phyloP scores from a whole-genome alignment of 768 basidiomycete species.

The Auricularia cornea region DNA sequence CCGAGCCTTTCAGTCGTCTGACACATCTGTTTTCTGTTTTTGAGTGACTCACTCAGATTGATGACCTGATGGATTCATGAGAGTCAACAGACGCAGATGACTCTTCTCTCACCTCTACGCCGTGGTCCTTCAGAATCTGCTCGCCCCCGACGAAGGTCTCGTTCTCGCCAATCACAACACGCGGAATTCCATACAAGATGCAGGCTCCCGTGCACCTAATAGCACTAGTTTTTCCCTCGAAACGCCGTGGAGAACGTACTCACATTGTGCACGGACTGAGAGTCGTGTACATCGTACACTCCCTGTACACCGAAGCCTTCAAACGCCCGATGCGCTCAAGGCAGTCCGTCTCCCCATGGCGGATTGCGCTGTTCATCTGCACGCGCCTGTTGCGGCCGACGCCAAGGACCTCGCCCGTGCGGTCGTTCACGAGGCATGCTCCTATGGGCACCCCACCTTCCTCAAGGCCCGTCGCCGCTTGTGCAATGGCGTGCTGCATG shows the following conservation, averaged over 20 bases:
- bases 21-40: conserved; percentile 10
- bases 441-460: conserved; percentile 63
- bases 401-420: conserved; percentile 25
- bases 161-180: conserved; percentile 62
- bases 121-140: conserved; percentile 39
- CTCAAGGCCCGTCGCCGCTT: conserved; percentile 38
- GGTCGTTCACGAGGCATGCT: conserved; percentile 32
- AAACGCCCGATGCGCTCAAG: conserved; percentile 47
- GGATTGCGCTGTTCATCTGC: conserved; percentile 34
- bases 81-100: neutral
- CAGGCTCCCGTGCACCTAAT: conserved; percentile 50
- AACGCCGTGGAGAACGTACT: neutral
- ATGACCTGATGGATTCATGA: conserved; percentile 20
- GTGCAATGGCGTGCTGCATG: conserved; percentile 18
- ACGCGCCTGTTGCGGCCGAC: conserved; percentile 38
- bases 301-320: conserved; percentile 35
- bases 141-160: conserved; percentile 44
- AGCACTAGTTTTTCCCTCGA: too few species aligned
- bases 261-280: conserved; percentile 48
- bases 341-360: conserved; percentile 38
- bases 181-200: conserved; percentile 53
- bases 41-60: conserved; percentile 23
- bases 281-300: conserved; percentile 33
- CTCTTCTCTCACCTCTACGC: conserved; percentile 33
- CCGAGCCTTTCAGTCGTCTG: too few species aligned